phyloP scores from a whole-genome alignment of 2,329 filamentous ascomycete genomes.

The Pezicula radicicola region DNA sequence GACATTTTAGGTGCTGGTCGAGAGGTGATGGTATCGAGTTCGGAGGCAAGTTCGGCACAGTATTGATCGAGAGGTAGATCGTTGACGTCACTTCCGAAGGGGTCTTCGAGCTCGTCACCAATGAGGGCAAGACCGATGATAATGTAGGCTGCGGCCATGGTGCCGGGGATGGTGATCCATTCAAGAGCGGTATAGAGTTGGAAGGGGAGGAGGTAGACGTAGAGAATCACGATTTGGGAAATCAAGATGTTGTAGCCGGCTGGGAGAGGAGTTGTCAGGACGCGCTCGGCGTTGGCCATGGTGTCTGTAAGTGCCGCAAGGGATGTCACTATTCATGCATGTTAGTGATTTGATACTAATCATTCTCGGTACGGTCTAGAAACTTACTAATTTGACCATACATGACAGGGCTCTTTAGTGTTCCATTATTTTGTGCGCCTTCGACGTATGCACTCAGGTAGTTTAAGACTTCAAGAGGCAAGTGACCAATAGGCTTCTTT shows the following conservation, averaged over 20 bases:
- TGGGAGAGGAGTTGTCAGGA: constrained; percentile 78
- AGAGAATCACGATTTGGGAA: constrained; percentile 82
- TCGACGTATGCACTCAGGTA: constrained; percentile 51
- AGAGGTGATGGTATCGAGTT: constrained; percentile 65
- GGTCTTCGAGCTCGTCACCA: constrained; percentile 80
- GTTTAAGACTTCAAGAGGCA: constrained; percentile 78
- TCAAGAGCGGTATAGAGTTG: constrained; percentile 63
- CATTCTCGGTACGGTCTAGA: neutral
- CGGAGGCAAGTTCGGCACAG: constrained; percentile 70
- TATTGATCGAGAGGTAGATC: constrained; percentile 74
- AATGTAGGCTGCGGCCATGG: constrained; percentile 72
- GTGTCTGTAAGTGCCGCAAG: constrained; percentile 68
- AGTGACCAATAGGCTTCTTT: constrained; percentile 71
- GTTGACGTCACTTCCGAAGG: constrained; percentile 81
- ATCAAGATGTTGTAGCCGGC: constrained; percentile 83
- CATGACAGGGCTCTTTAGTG: constrained; percentile 28
- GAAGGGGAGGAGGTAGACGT: constrained; percentile 78
- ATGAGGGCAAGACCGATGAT: constrained; percentile 76
- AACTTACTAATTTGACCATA: constrained; percentile 23
- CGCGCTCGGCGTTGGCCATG: constrained; percentile 69
- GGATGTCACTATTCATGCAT: constrained; percentile 12
- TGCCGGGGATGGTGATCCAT: constrained; percentile 78
- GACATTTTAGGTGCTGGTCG: constrained; percentile 14
- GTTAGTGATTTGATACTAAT: constrained; percentile 31
- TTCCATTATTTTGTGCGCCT: constrained; percentile 27